Base-by-base conservation (phyloP, 2,329 filamentous ascomycete species). In the Coleophoma cylindrospora region DNA sequence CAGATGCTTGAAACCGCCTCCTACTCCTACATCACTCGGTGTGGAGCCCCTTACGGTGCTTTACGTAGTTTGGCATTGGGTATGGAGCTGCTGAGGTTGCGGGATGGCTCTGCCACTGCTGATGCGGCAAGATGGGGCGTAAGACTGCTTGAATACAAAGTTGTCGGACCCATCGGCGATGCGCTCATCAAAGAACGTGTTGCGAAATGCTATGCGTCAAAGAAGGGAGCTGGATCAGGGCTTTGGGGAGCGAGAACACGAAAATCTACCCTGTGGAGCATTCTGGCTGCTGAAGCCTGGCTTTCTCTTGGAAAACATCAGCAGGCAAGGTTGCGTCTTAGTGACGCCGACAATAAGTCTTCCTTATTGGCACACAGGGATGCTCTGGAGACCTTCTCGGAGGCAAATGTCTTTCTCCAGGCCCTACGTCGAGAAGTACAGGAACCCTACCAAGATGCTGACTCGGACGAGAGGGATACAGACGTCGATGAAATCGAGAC, bases 1-100 rank as follows among this genome's bases (percentile, higher is more conserved):
- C 81, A 89, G 58, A 89, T 94, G 79, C 78, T 99, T 12, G 92
- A 97, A 62, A 87, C 89, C 3, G 89, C 92, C 0, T 86, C 86
- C 50, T 97, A 99, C 68, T 96, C 91, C 0, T 99, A 97, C 66
- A 81, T 90, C 46, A 92, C 90, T 14, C 82, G 92, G 44, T 96
- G 89, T 61, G 84, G 80, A 43, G 81, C 86, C 22, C 82, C 89
- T 0, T 92, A 91, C 62, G 87, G 89, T 48, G 88, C 91, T 0
- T 71, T 95, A 14, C 86, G 95, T 11, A 88, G 85, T 54, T 74
- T 96, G 9, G 72, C 86, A 0, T 72, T 97, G 0, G 82, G 84
- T 0, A 74, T 94, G 22, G 95, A 99, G 66, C 80, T 99, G 1
- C 74, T 97, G 2, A 85, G 89, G 36, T 75, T 94, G 11, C 81